Conservation (phyloP, 495 filamentous ascomycete genomes). For the Cercophora samala region DNA sequence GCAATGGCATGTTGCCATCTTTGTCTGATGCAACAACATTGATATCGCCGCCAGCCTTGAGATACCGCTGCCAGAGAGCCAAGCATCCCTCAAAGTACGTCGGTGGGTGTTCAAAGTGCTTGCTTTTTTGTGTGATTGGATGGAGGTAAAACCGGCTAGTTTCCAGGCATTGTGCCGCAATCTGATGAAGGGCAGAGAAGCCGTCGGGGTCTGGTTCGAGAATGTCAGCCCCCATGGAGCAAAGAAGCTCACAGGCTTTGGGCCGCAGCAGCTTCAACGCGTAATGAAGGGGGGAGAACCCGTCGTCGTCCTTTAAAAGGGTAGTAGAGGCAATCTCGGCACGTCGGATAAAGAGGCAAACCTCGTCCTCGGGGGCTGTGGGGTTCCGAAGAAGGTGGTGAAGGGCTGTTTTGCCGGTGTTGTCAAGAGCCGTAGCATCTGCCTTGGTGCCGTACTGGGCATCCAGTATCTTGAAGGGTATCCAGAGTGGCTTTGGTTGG, state of each 20-base stretch:
- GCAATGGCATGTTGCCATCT: constrained; percentile 33
- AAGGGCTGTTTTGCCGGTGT: constrained; percentile 27
- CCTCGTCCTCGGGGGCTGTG: constrained; percentile 21
- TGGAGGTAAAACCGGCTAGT: neutral
- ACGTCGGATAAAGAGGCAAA: constrained; percentile 5
- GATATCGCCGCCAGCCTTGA: neutral
- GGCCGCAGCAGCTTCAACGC: constrained; percentile 25
- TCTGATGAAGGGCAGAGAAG: constrained; percentile 16
- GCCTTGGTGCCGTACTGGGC: constrained; percentile 15
- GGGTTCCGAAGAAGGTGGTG: constrained; percentile 33
- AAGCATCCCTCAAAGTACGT: neutral
- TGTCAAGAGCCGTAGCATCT: constrained; percentile 24
- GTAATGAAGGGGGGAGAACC: constrained; percentile 26
- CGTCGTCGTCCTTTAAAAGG: constrained; percentile 12
- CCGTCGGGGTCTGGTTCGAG: constrained; percentile 20
- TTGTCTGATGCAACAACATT: constrained; percentile 13
- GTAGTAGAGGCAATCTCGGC: too few species aligned
- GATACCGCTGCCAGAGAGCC: neutral
- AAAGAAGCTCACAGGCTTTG: constrained; percentile 11
- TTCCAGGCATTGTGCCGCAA: constrained; percentile 5
- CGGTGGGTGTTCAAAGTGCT: too few species aligned
- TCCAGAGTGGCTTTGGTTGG: constrained; percentile 8
- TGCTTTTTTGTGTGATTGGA: too few species aligned
- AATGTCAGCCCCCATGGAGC: constrained; percentile 13
- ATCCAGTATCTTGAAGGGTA: constrained; percentile 25